Evolutionary conservation across 2,329 filamentous ascomycete genomes (phyloP).

Genomic region (Ceratocystis cacaofunesta): DNA sequence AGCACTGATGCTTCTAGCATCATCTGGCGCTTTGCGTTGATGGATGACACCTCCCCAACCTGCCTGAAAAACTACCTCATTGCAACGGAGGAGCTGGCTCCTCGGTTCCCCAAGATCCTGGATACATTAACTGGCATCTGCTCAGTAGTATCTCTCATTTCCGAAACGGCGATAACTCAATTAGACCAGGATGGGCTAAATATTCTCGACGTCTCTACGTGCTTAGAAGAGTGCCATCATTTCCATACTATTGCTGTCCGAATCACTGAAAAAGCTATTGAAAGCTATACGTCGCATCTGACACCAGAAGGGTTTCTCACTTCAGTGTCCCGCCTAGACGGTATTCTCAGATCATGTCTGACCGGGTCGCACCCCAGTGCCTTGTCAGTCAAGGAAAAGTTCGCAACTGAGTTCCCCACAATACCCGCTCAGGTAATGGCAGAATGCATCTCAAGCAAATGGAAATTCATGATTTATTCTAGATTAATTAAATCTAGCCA

Average conservation of each 20-base stretch:
- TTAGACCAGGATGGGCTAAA: neutral
- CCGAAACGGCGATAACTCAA: neutral
- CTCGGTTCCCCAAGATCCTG: conserved; percentile 7
- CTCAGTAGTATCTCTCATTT: neutral
- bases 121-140: neutral
- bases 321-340: neutral
- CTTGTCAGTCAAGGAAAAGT: neutral
- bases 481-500: conserved; percentile 68
- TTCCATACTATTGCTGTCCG: neutral
- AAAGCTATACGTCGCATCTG: neutral
- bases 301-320: neutral
- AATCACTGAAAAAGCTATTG: neutral
- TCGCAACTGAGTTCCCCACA: conserved; percentile 21
- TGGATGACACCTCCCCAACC: neutral
- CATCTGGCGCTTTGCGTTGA: neutral
- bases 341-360: conserved; percentile 5
- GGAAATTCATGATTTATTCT: conserved; percentile 54
- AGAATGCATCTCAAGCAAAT: conserved; percentile 44
- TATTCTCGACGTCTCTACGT: neutral
- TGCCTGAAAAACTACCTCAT: neutral
- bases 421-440: conserved; percentile 28
- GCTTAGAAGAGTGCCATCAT: conserved; percentile 1
- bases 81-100: neutral
- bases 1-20: neutral
- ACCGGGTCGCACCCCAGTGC: neutral